Evolutionary conservation across 2,329 filamentous ascomycete species (phyloP).

Genomic region (Arthrobotrys megalospora): DNA sequence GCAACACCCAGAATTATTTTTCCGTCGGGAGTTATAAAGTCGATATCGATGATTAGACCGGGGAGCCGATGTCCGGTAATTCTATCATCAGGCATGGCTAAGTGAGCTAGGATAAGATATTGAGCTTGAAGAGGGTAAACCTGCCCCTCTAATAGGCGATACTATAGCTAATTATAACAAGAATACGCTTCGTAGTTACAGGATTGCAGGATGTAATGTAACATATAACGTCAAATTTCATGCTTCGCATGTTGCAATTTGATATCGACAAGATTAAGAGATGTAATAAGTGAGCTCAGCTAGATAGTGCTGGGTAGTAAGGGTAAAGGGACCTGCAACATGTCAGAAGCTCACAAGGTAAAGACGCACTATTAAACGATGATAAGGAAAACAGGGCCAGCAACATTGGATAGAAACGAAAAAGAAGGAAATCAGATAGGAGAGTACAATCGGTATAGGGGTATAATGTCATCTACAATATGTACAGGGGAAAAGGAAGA

Average conservation of each 20-base stretch:
- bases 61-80: not conserved
- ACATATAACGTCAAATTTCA: constrained; percentile 56
- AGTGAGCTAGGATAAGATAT: not conserved
- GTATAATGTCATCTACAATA: constrained; percentile 58
- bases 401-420: constrained; percentile 27
- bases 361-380: constrained; percentile 26
- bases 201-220: constrained; percentile 42
- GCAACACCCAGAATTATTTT: not conserved
- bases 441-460: constrained; percentile 61
- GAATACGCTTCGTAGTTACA: constrained; percentile 20
- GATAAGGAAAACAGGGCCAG: constrained; percentile 17
- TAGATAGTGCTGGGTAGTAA: not conserved
- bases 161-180: constrained; percentile 5
- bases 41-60: not conserved
- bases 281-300: constrained; percentile 20
- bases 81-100: not conserved
- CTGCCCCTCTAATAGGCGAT: not conserved
- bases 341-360: constrained; percentile 3
- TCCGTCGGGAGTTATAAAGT: constrained; percentile 13
- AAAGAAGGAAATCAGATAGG: constrained; percentile 53
- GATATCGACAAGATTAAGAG: constrained; percentile 48
- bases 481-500: constrained; percentile 53
- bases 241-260: constrained; percentile 60
- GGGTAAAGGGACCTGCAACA: constrained; percentile 29
- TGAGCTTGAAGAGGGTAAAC: constrained; percentile 5